Evolutionary conservation across 2,329 filamentous ascomycete genomes (phyloP).

Genomic region (Trichophyton mentagrophytes): DNA sequence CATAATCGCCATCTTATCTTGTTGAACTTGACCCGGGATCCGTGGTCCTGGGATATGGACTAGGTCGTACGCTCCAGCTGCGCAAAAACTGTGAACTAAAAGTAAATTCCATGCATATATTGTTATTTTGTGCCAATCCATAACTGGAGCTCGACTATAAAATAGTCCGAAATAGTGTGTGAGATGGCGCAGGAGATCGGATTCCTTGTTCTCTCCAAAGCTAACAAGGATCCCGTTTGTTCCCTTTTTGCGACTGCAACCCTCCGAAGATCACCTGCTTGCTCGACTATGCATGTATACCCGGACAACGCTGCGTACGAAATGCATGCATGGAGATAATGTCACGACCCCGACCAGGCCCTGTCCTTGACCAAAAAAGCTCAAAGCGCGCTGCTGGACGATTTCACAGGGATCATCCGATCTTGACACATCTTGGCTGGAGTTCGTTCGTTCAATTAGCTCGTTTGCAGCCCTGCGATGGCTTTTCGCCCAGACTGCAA

Average conservation of each 20-base stretch:
- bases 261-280: not conserved
- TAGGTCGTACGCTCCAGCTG: not conserved
- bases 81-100: not conserved
- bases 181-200: not conserved
- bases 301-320: no score
- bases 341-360: not conserved
- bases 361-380: not conserved
- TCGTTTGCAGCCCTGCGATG: not conserved
- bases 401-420: slow-evolving; percentile 1
- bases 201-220: not conserved
- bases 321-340: no score
- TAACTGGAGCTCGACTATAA: not conserved
- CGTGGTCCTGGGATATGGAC: not conserved
- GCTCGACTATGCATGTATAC: not conserved
- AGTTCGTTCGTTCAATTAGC: not conserved
- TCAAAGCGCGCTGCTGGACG: not conserved
- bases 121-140: not conserved
- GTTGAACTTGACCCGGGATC: not conserved
- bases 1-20: not conserved
- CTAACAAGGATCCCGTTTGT: not conserved
- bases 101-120: not conserved
- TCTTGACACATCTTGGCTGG: slow-evolving; percentile 1
- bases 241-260: not conserved
- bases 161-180: slow-evolving; percentile 1
- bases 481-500: not conserved